Conservation (phyloP, 805 yeast genomes). For the Yarrowia divulgata region DNA sequence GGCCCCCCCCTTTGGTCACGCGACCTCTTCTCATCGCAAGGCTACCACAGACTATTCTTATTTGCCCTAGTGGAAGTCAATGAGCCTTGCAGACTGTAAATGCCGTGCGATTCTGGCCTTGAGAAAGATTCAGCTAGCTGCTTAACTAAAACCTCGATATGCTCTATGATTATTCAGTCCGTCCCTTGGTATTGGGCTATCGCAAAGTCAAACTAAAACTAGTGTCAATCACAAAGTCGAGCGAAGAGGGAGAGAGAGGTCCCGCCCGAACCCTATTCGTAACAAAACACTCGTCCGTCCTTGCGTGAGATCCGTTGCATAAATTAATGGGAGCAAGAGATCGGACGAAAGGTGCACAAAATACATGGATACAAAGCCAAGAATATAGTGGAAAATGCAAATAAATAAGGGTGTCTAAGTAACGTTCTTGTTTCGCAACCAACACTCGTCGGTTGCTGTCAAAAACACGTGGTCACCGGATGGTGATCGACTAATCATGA, state of each 20-base stretch:
- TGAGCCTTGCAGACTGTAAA: background rate
- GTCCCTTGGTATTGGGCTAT: conserved; percentile 21
- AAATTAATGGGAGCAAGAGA: conserved; percentile 16
- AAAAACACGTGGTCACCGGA: too few species aligned
- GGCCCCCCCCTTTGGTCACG: conserved; percentile 3
- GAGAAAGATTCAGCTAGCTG: background rate
- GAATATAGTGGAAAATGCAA: background rate
- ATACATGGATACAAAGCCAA: background rate
- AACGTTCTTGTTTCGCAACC: too few species aligned
- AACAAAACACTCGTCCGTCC: background rate
- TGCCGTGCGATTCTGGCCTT: conserved; percentile 19
- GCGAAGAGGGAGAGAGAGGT: background rate
- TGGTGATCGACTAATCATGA: too few species aligned
- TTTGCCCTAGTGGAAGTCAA: conserved; percentile 16
- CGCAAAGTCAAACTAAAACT: conserved; percentile 22
- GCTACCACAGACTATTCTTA: background rate
- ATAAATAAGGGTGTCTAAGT: background rate
- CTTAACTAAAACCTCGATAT: conserved; percentile 15
- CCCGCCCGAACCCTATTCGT: background rate
- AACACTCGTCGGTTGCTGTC: too few species aligned
- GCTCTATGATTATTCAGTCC: conserved; percentile 9
- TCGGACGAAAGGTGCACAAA: background rate
- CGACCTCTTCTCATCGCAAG: conserved; percentile 32
- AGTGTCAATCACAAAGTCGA: background rate
- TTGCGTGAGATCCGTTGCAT: conserved; percentile 13